Base-by-base conservation (phyloP, 2,329 filamentous ascomycete species). In the Mycocentrospora acerina region DNA sequence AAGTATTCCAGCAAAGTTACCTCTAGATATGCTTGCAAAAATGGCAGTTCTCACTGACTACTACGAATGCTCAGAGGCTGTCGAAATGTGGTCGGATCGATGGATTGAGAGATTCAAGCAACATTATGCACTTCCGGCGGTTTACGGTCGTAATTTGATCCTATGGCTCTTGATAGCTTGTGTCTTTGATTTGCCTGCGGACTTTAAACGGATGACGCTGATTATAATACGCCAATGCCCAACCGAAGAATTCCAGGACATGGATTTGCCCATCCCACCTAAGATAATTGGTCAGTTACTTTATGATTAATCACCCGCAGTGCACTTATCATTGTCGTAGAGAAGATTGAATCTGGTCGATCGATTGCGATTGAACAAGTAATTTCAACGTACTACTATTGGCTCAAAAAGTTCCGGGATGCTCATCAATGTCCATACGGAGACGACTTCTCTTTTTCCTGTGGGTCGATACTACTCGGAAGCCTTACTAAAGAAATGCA, bases 31-130 rank as follows among this genome's bases (percentile, higher is more conserved):
- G 7, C 60, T 79, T 5, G 66, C 67, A 4, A 69, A 72, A 37
- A 57, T 77, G 4, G 71, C 71, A 4, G 58, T 69, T 3, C 57
- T 77, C 12, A 64, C 72, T 4, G 69, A 75, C 40, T 68, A 66
- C 18, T 73, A 72, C 44, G 57, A 64, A 34, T 71, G 71, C 42
- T 47, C 59, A 7, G 73, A 76, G 28, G 65, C 67, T 0, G 59
- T 75, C 2, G 69, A 73, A 35, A 53, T 55, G 7, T 75, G 74
- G 74, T 60, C 72, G 25, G 39, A 65, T 17, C n/a, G n/a, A n/a
- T n/a, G n/a, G n/a, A n/a, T n/a, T n/a, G n/a, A n/a, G n/a, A 2
- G 54, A 42, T 5, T 60, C 4, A 35, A 29, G 7, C 24, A 18
- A 4, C n/a, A n/a, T n/a, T n/a, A 9, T 15, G 7, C 13, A 26